These are phyloP conservation scores for Globisporangium lucens DNA, from an alignment of 352 stramenopile species.

Conservation along the genomic window DNA sequence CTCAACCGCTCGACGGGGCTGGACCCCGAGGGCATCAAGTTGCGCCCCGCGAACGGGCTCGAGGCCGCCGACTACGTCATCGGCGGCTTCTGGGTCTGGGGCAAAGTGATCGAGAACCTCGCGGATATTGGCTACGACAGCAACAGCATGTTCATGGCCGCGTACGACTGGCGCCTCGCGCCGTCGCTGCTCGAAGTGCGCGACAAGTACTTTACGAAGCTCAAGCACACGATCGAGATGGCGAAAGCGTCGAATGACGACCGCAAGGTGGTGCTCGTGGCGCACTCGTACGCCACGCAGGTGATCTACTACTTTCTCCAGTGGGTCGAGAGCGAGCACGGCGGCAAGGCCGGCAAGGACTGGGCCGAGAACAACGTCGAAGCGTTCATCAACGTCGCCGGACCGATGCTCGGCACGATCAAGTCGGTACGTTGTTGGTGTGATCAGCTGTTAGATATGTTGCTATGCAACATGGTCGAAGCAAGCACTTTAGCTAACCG, in stretches of 20 bases:
- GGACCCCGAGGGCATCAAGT: conserved; percentile 82
- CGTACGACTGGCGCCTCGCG: conserved; percentile 86
- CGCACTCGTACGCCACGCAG: conserved; percentile 92
- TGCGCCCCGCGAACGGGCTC: conserved; percentile 83
- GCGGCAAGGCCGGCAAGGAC: conserved; percentile 79
- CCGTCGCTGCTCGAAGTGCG: conserved; percentile 70
- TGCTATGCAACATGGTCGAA: background rate
- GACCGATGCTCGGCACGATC: conserved; percentile 88
- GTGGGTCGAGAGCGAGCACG: conserved; percentile 90
- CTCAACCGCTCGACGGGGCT: conserved; percentile 88
- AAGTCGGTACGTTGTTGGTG: conserved; percentile 57
- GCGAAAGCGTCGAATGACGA: conserved; percentile 60
- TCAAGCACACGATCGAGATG: conserved; percentile 93
- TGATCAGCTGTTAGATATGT: background rate
- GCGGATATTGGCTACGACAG: conserved; percentile 93
- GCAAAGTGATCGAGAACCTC: conserved; percentile 89
- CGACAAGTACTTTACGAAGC: conserved; percentile 90
- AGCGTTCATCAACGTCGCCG: conserved; percentile 93
- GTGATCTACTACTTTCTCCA: conserved; percentile 94
- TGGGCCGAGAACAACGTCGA: conserved; percentile 94
- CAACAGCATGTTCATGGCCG: conserved; percentile 85
- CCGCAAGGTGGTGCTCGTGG: conserved; percentile 89
- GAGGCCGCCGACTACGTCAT: conserved; percentile 94
- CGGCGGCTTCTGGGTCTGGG: conserved; percentile 94
- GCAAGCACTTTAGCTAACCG: background rate